Base-by-base conservation (phyloP, 2,329 filamentous ascomycete genomes). In the Chrysoporthe cubensis region DNA sequence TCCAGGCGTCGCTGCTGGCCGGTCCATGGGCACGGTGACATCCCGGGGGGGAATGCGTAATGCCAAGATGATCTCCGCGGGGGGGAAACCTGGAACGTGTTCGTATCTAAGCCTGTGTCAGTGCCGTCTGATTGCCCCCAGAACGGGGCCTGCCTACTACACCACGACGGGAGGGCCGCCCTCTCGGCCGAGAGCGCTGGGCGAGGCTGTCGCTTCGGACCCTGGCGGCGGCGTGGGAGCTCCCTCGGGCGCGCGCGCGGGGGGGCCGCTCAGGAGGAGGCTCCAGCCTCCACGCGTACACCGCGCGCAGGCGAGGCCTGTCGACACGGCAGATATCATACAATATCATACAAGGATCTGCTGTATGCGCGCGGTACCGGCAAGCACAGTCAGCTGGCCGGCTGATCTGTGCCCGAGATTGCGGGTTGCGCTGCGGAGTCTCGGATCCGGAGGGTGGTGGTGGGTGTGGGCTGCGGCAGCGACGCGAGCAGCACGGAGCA, bases 61-160 rank as follows among this genome's bases (percentile, higher is more conserved):
- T 63, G 48, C 61, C 18, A 18, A 43, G 61, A 42, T 26, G 61
- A 43, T 63, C 18, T 42, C 11, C 48, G 14, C 34, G 34, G 54
- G 32, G 44, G 14, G 44, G 44, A 46, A 46, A 46, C 44, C 44
- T 46, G 44, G 44, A 46, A 46, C 44, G 44, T 16, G 13, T 46
- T 46, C 54, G 54, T 14, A 32, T 57, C 54, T 40, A 40, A 40
- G 54, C 34, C 14, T 43, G 34, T 26, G 34, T n/a, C 34, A 60
- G 57, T 40, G n/a, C 32, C 57, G 57, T 60, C 40, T 60, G 57
- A 44, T 60, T 60, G 57, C n/a, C 57, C 21, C 5, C n/a, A 9
- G 9, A 40, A 40, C 9, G 37, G 37, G 37, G 37, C 37, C 5
- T 40, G 37, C 37, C 5, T 40, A 9, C 37, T 6, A 40, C 37